Conservation (phyloP, 2,329 filamentous ascomycete genomes). For the Alternaria conjuncta region DNA sequence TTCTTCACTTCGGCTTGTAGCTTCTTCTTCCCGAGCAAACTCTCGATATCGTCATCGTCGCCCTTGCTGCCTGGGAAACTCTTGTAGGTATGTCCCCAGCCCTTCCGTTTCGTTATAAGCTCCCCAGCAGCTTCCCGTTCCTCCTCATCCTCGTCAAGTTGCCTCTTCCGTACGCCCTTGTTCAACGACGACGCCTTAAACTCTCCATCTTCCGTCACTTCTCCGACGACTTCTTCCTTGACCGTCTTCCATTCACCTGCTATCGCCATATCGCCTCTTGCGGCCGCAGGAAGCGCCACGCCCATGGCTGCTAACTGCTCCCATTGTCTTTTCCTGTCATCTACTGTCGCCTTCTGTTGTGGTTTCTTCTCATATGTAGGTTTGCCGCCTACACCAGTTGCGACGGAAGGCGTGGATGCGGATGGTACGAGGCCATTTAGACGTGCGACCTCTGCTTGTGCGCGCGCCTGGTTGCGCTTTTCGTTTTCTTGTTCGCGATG, state of each 20-base stretch:
- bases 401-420: conserved; percentile 38
- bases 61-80: conserved; percentile 53
- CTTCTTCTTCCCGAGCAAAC: conserved; percentile 54
- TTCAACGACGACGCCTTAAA: conserved; percentile 53
- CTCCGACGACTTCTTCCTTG: conserved; percentile 53
- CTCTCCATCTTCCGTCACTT: conserved; percentile 55
- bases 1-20: conserved; percentile 48
- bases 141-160: conserved; percentile 65
- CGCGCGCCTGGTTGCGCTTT: conserved; percentile 80
- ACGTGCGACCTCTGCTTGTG: conserved; percentile 83
- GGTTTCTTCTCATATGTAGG: conserved; percentile 42
- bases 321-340: conserved; percentile 81
- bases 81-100: conserved; percentile 56
- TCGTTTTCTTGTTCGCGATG: conserved; percentile 84
- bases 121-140: conserved; percentile 65
- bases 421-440: conserved; percentile 77
- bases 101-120: conserved; percentile 48
- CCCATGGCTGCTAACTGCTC: conserved; percentile 89
- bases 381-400: conserved; percentile 32
- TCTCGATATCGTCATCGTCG: conserved; percentile 70
- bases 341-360: conserved; percentile 59
- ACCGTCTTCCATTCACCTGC: conserved; percentile 86
- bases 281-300: conserved; percentile 79
- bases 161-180: conserved; percentile 68
- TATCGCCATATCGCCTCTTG: conserved; percentile 82